Conservation (phyloP, 2,329 filamentous ascomycete genomes). For the Alternaria burnsii region DNA sequence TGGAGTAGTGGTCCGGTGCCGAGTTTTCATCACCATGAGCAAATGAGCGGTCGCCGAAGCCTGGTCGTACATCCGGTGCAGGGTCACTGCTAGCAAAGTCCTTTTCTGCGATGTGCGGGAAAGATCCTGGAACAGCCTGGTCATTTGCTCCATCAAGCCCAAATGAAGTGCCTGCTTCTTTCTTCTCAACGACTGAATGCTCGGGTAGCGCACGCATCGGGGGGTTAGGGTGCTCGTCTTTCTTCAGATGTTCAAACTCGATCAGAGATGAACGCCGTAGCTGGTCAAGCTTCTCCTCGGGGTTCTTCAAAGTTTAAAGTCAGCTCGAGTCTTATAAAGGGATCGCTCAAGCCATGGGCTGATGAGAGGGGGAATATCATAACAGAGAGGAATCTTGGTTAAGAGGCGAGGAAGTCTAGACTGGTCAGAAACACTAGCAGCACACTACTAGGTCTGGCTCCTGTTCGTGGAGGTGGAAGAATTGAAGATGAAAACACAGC, state of each 20-base stretch:
- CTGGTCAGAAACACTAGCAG: no score
- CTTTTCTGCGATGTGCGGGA: slow-evolving; percentile 5
- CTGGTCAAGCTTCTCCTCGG: slow-evolving; percentile 56
- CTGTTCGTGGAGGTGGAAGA: no score
- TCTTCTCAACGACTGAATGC: slow-evolving; percentile 37
- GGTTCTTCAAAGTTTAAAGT: slow-evolving; percentile 53
- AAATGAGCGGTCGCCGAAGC: slow-evolving; percentile 5
- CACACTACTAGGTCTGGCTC: no score
- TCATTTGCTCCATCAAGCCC: slow-evolving; percentile 4
- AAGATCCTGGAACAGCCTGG: not conserved
- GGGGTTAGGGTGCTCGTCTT: slow-evolving; percentile 40
- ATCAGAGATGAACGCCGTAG: slow-evolving; percentile 57
- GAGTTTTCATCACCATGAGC: slow-evolving; percentile 2
- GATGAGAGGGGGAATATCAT: not conserved
- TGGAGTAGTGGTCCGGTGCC: slow-evolving; percentile 10
- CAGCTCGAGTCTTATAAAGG: slow-evolving; percentile 28
- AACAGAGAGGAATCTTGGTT: no score
- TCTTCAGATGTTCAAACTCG: slow-evolving; percentile 53
- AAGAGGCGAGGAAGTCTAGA: no score
- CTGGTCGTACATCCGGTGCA: slow-evolving; percentile 4
- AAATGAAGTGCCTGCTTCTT: slow-evolving; percentile 1
- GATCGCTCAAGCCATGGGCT: not conserved
- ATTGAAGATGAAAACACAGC: no score
- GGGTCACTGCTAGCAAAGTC: slow-evolving; percentile 14
- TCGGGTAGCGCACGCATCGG: slow-evolving; percentile 49